Evolutionary conservation across 495 filamentous ascomycete species (phyloP).

Genomic region (Beverwykella pulmonaria): DNA sequence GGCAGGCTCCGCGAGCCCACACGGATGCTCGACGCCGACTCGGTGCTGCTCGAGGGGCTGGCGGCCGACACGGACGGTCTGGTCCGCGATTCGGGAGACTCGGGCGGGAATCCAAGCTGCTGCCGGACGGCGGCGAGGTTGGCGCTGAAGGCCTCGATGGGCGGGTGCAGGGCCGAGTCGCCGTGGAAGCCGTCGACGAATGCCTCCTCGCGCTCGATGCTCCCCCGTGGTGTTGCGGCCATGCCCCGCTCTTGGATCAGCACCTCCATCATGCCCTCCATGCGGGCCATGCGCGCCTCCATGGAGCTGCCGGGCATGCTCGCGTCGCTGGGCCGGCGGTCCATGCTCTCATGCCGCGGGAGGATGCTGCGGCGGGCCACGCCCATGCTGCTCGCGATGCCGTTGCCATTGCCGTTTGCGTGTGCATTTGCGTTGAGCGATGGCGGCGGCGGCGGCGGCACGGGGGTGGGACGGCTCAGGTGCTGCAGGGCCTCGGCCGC

Average conservation of each 20-base stretch:
- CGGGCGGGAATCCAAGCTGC: conserved; percentile 1
- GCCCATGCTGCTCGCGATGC: conserved; percentile 18
- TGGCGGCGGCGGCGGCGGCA: conserved; percentile 3
- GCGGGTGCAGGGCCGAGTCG: conserved; percentile 10
- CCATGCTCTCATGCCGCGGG: conserved; percentile 20
- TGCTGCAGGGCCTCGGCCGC: conserved; percentile 36
- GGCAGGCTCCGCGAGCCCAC: conserved; percentile 11
- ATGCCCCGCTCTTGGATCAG: conserved; percentile 18
- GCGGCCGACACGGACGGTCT: conserved; percentile 4
- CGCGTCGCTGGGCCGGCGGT: conserved; percentile 26
- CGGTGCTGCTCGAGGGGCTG: conserved; percentile 1
- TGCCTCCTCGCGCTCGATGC: conserved; percentile 19
- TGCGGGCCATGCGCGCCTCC: conserved; percentile 29
- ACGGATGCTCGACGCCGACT: conserved; percentile 7
- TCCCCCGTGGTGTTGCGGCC: conserved; percentile 7
- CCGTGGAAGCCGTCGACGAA: conserved; percentile 2
- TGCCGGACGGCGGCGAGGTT: conserved; percentile 2
- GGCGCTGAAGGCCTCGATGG: conserved; percentile 17
- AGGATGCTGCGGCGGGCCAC: conserved; percentile 9
- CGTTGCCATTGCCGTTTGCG: background rate
- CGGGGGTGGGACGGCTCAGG: conserved; percentile 24
- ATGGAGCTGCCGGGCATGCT: conserved; percentile 21
- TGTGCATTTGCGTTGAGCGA: background rate
- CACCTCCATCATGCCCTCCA: conserved; percentile 31
- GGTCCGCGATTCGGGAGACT: background rate